Evolutionary conservation across 345 rosid genomes (phyloP).

Genomic region (Eucalyptus regnans): DNA sequence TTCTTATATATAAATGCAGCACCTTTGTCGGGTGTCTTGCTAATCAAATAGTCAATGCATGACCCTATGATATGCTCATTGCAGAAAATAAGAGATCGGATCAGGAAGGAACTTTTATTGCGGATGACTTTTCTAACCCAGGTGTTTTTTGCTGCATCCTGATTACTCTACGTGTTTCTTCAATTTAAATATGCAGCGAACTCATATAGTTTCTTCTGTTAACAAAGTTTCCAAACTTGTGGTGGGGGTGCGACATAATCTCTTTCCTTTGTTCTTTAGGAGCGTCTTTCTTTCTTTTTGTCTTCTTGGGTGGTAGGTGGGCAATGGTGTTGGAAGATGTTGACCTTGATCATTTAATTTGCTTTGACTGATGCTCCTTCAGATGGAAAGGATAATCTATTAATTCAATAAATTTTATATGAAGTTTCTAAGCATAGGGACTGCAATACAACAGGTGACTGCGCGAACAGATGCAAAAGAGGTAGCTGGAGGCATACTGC

Average conservation of each 20-base stretch:
- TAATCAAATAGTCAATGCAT: neutral
- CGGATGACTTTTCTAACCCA: slow-evolving; percentile 51
- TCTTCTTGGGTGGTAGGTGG: neutral
- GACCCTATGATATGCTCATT: neutral
- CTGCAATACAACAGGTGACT: neutral
- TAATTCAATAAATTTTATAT: neutral
- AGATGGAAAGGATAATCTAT: neutral
- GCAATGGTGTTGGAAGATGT: neutral
- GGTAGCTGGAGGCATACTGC: neutral
- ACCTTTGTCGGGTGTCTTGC: neutral
- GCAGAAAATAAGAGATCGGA: slow-evolving; percentile 61
- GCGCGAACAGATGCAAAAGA: neutral
- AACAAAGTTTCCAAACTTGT: neutral
- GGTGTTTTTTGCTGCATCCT: slow-evolving; percentile 1
- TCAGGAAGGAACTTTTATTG: slow-evolving; percentile 37
- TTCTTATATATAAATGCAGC: neutral
- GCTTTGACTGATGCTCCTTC: neutral
- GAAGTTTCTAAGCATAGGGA: neutral
- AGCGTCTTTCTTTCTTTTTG: neutral
- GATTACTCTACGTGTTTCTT: neutral
- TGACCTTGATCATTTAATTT: neutral
- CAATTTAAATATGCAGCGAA: neutral
- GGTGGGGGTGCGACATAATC: neutral
- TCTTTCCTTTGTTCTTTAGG: neutral
- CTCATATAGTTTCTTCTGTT: neutral